Percentiles rank a stretch among this genome's conserved stretches.
phyloP scores from a whole-genome alignment of 306 rosid genomes.

The Prunus fruticosa region DNA sequence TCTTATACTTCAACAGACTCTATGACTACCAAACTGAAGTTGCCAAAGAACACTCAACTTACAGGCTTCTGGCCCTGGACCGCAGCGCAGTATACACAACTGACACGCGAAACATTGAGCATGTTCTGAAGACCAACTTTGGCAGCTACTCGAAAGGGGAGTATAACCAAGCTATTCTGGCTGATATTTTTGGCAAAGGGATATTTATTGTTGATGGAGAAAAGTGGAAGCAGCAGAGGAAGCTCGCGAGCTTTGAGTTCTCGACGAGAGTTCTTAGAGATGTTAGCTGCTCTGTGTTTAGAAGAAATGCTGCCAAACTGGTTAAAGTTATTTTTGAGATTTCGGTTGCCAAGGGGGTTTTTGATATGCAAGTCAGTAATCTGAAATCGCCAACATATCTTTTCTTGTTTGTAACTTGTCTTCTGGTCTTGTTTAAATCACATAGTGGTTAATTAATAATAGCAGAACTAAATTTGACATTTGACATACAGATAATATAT shows the following conservation, averaged over 20 bases:
- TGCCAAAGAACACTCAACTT: conserved; percentile 11
- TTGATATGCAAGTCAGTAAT: conserved; percentile 63
- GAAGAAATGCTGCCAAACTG: conserved; percentile 53
- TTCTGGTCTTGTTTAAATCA: no score
- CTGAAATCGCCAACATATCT: not conserved
- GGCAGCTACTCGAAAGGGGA: conserved; percentile 6
- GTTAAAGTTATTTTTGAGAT: conserved; percentile 32
- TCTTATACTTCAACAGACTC: conserved; percentile 6
- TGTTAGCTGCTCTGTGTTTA: conserved; percentile 52
- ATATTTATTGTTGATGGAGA: conserved; percentile 69
- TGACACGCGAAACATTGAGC: conserved; percentile 10
- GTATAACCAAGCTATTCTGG: not conserved
- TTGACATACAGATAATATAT: no score
- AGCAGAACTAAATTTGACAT: no score
- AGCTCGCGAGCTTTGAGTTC: conserved; percentile 66
- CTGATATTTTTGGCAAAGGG: conserved; percentile 64
- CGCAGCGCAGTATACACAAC: conserved; percentile 11
- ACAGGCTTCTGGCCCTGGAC: conserved; percentile 1
- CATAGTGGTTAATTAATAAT: no score
- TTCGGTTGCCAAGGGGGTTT: conserved; percentile 31
- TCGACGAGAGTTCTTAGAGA: conserved; percentile 71
- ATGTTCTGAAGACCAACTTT: conserved; percentile 24
- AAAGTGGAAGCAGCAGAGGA: conserved; percentile 73
- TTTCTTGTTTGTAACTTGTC: no score
- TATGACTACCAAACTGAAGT: conserved; percentile 7